Percentiles rank a stretch among this genome's conserved stretches.
Evolutionary conservation across 2,329 filamentous ascomycete genomes (phyloP).

Genomic region (Colletotrichum shisoi): DNA sequence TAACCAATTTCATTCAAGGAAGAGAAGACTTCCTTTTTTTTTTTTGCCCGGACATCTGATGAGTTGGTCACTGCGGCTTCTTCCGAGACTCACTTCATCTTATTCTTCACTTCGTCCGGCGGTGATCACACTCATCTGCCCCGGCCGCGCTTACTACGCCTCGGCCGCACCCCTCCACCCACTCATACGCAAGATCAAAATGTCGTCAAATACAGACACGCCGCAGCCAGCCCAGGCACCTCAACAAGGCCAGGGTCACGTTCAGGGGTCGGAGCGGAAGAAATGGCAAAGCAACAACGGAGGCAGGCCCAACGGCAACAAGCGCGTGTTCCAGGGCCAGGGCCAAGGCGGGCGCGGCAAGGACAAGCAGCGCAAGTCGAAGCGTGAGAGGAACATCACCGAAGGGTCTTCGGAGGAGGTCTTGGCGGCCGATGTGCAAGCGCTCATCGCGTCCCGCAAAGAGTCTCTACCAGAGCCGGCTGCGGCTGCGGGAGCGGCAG

Average conservation of each 20-base stretch:
- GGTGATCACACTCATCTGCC: constrained; percentile 9
- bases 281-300: constrained; percentile 29
- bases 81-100: constrained; percentile 36
- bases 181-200: constrained; percentile 8
- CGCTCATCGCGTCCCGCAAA: constrained; percentile 58
- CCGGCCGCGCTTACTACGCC: constrained; percentile 3
- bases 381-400: constrained; percentile 66
- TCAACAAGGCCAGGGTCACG: constrained; percentile 31
- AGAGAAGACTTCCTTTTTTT: no score
- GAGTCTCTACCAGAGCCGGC: constrained; percentile 42
- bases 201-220: constrained; percentile 26
- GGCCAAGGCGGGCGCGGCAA: constrained; percentile 38
- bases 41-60: constrained; percentile 12
- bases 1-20: background rate
- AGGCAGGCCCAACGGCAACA: constrained; percentile 35
- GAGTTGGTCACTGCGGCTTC: constrained; percentile 34
- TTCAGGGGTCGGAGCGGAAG: constrained; percentile 5
- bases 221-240: background rate
- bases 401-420: constrained; percentile 73
- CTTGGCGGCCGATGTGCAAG: constrained; percentile 68
- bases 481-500: constrained; percentile 34
- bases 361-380: constrained; percentile 60
- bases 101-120: constrained; percentile 23
- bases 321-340: constrained; percentile 39
- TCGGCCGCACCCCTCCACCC: background rate